Conservation (phyloP, 148 eudicot species). For the Rhododendron mucronatum region DNA sequence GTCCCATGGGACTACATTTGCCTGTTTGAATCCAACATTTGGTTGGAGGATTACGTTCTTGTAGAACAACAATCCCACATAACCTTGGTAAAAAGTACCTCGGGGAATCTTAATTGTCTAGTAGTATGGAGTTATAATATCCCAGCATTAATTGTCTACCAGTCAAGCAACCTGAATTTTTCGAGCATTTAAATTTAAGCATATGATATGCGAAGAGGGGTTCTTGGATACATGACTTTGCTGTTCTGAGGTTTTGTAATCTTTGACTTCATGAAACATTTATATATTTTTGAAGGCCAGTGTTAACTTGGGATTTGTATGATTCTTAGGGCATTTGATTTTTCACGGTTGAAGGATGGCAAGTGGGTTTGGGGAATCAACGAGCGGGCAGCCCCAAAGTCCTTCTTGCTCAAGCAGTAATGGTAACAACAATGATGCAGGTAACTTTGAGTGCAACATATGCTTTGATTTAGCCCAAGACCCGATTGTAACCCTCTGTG, state of each 20-base stretch:
- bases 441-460: constrained; percentile 55
- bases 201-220: neutral
- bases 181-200: neutral
- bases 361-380: constrained; percentile 38
- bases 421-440: constrained; percentile 32
- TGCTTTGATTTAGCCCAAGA: constrained; percentile 60
- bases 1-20: neutral
- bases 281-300: neutral
- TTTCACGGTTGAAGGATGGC: constrained; percentile 23
- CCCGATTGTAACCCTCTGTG: constrained; percentile 58
- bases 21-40: neutral
- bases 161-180: neutral
- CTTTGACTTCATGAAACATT: neutral
- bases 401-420: constrained; percentile 28
- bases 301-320: neutral
- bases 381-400: constrained; percentile 22
- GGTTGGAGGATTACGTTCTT: neutral
- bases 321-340: neutral
- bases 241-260: neutral
- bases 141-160: neutral
- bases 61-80: neutral
- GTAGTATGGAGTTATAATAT: neutral
- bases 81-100: neutral
- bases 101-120: neutral
- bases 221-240: neutral